Percentiles rank a stretch among this genome's conserved stretches.
Conservation (phyloP, 225 moss, liverwort and hornwort genomes). For the Polytrichum formosum region DNA sequence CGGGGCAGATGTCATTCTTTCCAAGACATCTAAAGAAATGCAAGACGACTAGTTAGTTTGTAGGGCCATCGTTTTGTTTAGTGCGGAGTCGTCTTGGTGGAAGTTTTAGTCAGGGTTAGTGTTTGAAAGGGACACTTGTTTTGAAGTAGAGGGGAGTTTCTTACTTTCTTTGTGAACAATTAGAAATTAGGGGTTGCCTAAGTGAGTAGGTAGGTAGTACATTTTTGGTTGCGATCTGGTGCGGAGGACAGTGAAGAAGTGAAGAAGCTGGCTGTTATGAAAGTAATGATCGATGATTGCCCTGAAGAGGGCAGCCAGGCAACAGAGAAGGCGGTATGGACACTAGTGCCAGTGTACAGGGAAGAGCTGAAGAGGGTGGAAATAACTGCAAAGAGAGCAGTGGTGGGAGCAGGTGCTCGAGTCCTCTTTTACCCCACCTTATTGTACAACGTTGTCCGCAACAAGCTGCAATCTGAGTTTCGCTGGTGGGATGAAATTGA, state of each 20-base stretch:
- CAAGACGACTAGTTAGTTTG: no score
- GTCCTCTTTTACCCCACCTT: slow-evolving; percentile 91
- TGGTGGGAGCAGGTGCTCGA: slow-evolving; percentile 92
- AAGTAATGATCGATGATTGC: slow-evolving; percentile 65
- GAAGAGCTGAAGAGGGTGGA: slow-evolving; percentile 51
- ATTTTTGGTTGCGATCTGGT: slow-evolving; percentile 5
- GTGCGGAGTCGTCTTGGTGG: no score
- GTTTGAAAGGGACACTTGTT: no score
- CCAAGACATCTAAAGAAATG: no score
- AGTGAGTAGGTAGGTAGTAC: no score
- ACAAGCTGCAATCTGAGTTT: slow-evolving; percentile 92
- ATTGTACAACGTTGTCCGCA: slow-evolving; percentile 88
- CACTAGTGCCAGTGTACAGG: slow-evolving; percentile 51
- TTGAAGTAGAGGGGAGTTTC: no score
- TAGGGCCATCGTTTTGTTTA: no score
- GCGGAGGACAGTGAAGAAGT: slow-evolving; percentile 17
- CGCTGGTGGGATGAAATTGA: slow-evolving; percentile 99
- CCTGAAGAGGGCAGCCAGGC: slow-evolving; percentile 44
- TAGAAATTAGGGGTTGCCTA: no score
- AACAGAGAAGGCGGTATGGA: slow-evolving; percentile 70
- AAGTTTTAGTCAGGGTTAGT: no score
- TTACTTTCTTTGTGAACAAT: no score
- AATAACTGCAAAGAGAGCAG: slow-evolving; percentile 69
- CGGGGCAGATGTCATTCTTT: no score
- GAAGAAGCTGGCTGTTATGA: slow-evolving; percentile 28